These are phyloP conservation scores for Rhododendron molle DNA, from an alignment of 148 eudicot genomes.

Conservation along the genomic window DNA sequence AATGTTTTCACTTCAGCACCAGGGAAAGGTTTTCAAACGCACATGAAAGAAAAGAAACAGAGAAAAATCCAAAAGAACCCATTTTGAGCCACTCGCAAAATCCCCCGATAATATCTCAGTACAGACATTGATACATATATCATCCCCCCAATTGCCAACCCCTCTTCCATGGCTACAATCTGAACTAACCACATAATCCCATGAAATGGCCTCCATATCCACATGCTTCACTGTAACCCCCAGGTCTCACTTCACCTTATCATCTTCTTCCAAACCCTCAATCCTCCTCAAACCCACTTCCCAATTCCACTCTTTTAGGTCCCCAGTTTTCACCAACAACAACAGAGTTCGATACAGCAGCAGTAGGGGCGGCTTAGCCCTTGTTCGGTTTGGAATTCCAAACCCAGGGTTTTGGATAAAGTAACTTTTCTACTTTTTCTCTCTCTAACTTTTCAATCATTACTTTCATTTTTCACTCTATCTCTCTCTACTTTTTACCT, in stretches of 20 bases:
- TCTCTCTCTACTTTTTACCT: no score
- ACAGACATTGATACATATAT: neutral
- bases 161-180: constrained; percentile 10
- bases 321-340: neutral
- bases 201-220: constrained; percentile 58
- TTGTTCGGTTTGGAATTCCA: no score
- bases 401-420: no score
- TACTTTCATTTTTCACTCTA: no score
- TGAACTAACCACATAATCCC: neutral
- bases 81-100: constrained; percentile 6
- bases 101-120: neutral
- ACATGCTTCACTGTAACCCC: constrained; percentile 35
- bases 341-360: neutral
- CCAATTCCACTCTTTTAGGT: constrained; percentile 1
- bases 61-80: neutral
- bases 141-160: neutral
- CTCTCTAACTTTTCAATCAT: no score
- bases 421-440: no score
- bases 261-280: constrained; percentile 14
- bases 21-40: neutral
- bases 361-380: constrained; percentile 5
- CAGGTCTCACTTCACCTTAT: constrained; percentile 23
- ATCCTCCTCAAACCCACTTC: constrained; percentile 12
- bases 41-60: neutral
- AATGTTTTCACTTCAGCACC: neutral